Base-by-base conservation (phyloP, 129 eudicot genomes). In the Calendula officinalis region DNA sequence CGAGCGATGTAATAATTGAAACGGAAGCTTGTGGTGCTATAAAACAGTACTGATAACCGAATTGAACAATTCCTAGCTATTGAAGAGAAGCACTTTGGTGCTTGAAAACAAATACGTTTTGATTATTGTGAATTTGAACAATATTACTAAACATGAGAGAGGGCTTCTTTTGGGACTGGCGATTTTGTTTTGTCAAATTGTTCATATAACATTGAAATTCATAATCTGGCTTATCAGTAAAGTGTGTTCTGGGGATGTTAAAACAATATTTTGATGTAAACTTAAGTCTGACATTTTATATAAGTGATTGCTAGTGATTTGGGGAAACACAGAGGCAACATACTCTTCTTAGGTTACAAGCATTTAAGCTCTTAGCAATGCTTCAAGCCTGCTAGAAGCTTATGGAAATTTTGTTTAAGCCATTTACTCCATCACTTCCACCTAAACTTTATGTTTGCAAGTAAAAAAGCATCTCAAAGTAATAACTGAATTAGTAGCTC, bases 401-500 rank as follows among this genome's bases (percentile, higher is more conserved):
- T 60, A 39, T 40, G 49, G 37, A 60, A 13, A 16, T 41, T 16
- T 14, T 58, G 10, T 16, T 60, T 40, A 36, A 41, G 49, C 9
- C 64, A 38, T 39, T 39, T 59, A 9, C 62, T 58, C 46, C 47
- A 8, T 7, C 11, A 14, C 47, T 8, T 40, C 51, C 35, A 61
- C 12, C 11, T 61, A 2, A 60, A 60, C 10, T 37, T 9, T 7
- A 11, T 52, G 5, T 40, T 15, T 60, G 3, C 17, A 16, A 39
- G 47, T 41, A 60, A 60, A 14, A 53, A 10, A 11, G n/a, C 22
- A 39, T 60, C 35, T 60, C 17, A 62, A 44, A 62, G 67, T 1
- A 22, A 22, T 22, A 22, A 22, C 30, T 22, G 54, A 58, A 44
- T 44, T 43, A n/a, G 17, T 10, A 16, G 22, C 35, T 40, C 10